Evolutionary conservation across 768 basidiomycete species (phyloP).

Genomic region (Agaricus bisporus): DNA sequence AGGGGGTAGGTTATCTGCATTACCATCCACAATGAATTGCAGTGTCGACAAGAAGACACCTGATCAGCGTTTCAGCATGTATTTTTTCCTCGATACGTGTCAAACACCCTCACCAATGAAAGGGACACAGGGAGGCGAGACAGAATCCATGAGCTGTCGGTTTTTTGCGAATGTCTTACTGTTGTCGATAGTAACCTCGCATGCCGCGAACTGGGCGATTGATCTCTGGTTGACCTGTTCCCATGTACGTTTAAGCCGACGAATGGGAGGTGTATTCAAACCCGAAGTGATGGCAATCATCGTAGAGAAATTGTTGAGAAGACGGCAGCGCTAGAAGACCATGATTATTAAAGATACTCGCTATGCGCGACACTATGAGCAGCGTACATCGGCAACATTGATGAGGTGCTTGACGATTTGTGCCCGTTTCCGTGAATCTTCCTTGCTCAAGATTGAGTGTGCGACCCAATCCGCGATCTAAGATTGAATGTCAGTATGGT

Average conservation of each 20-base stretch:
- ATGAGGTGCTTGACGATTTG: slow-evolving; percentile 86
- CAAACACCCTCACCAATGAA: slow-evolving; percentile 71
- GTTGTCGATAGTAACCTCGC: slow-evolving; percentile 88
- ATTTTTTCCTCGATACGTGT: slow-evolving; percentile 4
- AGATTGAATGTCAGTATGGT: not conserved
- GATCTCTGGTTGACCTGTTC: slow-evolving; percentile 77
- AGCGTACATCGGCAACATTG: slow-evolving; percentile 79
- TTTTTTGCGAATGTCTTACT: slow-evolving; percentile 95
- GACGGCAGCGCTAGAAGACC: slow-evolving; percentile 71
- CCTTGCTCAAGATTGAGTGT: slow-evolving; percentile 70
- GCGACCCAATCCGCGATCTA: slow-evolving; percentile 95
- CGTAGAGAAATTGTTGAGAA: slow-evolving; percentile 91
- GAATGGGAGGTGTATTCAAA: slow-evolving; percentile 88
- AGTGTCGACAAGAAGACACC: slow-evolving; percentile 94
- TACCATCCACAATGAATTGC: slow-evolving; percentile 98
- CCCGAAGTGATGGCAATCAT: slow-evolving; percentile 96
- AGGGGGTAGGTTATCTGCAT: slow-evolving; percentile 67
- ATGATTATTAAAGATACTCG: not conserved
- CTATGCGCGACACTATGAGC: not conserved
- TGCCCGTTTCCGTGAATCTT: slow-evolving; percentile 82
- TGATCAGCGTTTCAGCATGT: slow-evolving; percentile 22
- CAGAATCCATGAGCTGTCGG: slow-evolving; percentile 71
- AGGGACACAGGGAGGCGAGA: slow-evolving; percentile 91
- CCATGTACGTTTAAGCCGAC: slow-evolving; percentile 90
- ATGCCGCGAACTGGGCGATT: slow-evolving; percentile 65